These are phyloP conservation scores for Suhomyces guaymorum DNA, from an alignment of 1,139 yeast species.

Conservation along the genomic window DNA sequence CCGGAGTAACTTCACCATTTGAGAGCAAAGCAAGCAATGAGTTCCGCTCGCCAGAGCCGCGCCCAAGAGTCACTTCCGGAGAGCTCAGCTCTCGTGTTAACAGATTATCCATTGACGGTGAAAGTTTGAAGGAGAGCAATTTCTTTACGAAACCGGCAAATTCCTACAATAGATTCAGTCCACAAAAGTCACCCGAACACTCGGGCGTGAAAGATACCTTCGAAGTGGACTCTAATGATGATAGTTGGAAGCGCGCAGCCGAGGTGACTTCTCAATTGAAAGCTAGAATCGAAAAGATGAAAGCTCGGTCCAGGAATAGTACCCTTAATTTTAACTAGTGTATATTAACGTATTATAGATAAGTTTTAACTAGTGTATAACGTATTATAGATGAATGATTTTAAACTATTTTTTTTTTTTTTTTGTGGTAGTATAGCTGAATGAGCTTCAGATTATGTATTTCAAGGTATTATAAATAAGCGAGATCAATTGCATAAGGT, in stretches of 20 bases:
- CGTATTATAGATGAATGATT: background rate
- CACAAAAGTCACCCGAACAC: conserved; percentile 19
- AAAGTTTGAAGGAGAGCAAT: conserved; percentile 22
- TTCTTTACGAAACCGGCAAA: conserved; percentile 15
- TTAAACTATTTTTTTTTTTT: too few species aligned
- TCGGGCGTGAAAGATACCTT: conserved; percentile 21
- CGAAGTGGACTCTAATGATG: conserved; percentile 50
- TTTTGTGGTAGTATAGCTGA: too few species aligned
- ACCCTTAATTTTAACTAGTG: conserved; percentile 12
- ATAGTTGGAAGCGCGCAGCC: conserved; percentile 86
- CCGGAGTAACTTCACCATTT: conserved; percentile 10
- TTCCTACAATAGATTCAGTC: conserved; percentile 21
- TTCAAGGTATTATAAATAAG: too few species aligned
- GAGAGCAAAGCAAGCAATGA: conserved; percentile 5
- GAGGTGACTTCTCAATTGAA: conserved; percentile 84
- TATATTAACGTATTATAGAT: conserved; percentile 6
- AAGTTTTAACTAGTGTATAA: background rate
- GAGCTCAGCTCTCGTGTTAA: conserved; percentile 49
- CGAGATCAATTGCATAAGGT: too few species aligned
- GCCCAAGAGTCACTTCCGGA: conserved; percentile 31
- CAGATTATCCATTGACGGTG: conserved; percentile 46
- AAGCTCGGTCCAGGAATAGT: conserved; percentile 53
- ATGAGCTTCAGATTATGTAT: too few species aligned
- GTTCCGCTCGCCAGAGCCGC: conserved; percentile 16
- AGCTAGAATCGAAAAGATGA: conserved; percentile 89